phyloP scores from a whole-genome alignment of 345 rosid species.

The Gossypium sturtianum region DNA sequence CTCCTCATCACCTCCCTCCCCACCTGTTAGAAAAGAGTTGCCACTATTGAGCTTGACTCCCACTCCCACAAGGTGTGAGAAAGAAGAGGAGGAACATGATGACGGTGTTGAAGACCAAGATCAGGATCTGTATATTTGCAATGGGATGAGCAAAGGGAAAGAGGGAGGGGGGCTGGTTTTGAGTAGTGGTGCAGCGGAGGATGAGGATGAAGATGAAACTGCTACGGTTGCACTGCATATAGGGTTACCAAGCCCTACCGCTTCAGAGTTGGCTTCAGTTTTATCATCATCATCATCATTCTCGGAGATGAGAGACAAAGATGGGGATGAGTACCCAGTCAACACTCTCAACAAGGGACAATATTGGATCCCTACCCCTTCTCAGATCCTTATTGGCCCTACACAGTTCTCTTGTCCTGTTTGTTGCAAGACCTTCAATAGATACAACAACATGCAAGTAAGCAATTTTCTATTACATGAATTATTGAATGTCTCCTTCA shows the following conservation, averaged over 20 bases:
- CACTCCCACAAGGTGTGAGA: slow-evolving; percentile 49
- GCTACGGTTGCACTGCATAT: slow-evolving; percentile 90
- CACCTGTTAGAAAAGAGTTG: slow-evolving; percentile 82
- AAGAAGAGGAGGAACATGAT: slow-evolving; percentile 14
- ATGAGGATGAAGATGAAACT: slow-evolving; percentile 28
- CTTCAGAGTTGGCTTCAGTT: slow-evolving; percentile 67
- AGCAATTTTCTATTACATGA: not conserved
- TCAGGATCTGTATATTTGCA: slow-evolving; percentile 26
- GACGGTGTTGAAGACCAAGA: slow-evolving; percentile 17
- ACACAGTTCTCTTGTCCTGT: slow-evolving; percentile 98
- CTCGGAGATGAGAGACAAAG: slow-evolving; percentile 37
- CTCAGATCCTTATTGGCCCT: slow-evolving; percentile 97
- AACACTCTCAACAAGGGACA: slow-evolving; percentile 86
- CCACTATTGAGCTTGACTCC: slow-evolving; percentile 76
- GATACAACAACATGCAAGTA: slow-evolving; percentile 99
- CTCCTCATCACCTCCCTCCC: slow-evolving; percentile 55
- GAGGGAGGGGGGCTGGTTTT: slow-evolving; percentile 10
- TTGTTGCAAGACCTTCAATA: slow-evolving; percentile 89
- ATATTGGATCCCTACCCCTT: slow-evolving; percentile 97
- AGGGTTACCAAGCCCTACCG: slow-evolving; percentile 89
- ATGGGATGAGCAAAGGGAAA: slow-evolving; percentile 20
- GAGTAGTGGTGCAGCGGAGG: not conserved
- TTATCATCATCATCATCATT: slow-evolving; percentile 58
- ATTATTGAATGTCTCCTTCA: not conserved
- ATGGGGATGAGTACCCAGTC: slow-evolving; percentile 49